These are phyloP conservation scores for Mentha longifolia DNA, from an alignment of 257 asterid genomes.

Conservation along the genomic window DNA sequence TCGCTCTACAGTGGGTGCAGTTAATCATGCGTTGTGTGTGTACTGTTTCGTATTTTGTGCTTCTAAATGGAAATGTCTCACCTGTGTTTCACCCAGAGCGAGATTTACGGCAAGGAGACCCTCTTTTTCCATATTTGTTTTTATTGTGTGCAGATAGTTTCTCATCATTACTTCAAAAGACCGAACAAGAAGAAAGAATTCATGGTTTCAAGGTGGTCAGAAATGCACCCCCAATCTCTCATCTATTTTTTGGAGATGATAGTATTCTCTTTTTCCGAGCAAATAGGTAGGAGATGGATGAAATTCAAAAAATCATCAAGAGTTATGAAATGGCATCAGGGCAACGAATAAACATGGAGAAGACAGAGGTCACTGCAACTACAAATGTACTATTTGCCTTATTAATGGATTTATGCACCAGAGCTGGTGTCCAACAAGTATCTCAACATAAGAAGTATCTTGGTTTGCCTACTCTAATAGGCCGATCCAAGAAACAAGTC, in stretches of 20 bases:
- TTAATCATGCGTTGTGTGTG: too few relatives aligned
- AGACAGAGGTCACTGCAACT: neutral
- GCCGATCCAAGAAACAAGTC: neutral
- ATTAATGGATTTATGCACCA: neutral
- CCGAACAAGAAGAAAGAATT: neutral
- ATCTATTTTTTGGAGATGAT: too few relatives aligned
- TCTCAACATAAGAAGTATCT: neutral
- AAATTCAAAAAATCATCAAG: neutral
- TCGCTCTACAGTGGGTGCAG: too few relatives aligned
- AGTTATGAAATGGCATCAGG: neutral
- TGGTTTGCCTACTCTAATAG: neutral
- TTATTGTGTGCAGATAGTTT: too few relatives aligned
- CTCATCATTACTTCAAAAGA: neutral
- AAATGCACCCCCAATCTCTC: neutral
- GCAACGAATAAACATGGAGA: neutral
- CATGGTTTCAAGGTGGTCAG: neutral
- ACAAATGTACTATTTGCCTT: neutral
- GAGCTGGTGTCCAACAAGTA: neutral
- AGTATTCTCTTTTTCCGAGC: neutral
- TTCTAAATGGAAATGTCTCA: too few relatives aligned
- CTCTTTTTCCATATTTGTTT: too few relatives aligned
- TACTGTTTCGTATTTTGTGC: too few relatives aligned
- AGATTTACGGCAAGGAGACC: too few relatives aligned
- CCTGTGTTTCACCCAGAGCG: too few relatives aligned
- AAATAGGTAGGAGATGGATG: neutral